A percentile compares a stretch with the other conserved stretches of the same genome.
These are phyloP conservation scores for Pulicaria dysenterica DNA, from an alignment of 129 eudicot species.

Conservation along the genomic window DNA sequence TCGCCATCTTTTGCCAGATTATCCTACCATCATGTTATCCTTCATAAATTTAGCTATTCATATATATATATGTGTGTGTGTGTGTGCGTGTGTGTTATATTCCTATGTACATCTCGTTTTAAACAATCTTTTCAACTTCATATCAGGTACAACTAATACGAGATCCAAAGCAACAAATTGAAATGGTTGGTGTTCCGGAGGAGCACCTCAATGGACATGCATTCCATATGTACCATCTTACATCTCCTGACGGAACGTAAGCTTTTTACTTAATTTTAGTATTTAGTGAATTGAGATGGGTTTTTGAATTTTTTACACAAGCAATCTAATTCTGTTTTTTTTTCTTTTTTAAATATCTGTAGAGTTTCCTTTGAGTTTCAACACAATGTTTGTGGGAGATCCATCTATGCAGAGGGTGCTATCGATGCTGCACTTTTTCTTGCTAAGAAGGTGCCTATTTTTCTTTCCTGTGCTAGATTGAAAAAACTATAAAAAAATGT, in stretches of 20 bases:
- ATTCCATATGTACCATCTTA: conserved; percentile 79
- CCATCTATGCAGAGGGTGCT: conserved; percentile 97
- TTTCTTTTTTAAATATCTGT: conserved; percentile 25
- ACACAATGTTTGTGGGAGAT: conserved; percentile 98
- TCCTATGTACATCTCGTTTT: neutral
- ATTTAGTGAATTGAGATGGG: neutral
- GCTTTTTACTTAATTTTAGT: conserved; percentile 3
- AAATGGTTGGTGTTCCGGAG: conserved; percentile 91
- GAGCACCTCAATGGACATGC: conserved; percentile 88
- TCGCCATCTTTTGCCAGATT: neutral
- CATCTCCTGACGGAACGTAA: conserved; percentile 96
- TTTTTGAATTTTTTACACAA: neutral
- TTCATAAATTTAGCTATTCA: neutral
- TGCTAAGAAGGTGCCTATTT: conserved; percentile 66
- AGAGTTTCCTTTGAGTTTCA: conserved; percentile 92
- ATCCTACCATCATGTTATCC: neutral
- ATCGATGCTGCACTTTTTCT: conserved; percentile 86
- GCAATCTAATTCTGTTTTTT: conserved; percentile 1
- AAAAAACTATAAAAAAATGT: too few relatives aligned
- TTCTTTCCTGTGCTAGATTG: too few relatives aligned
- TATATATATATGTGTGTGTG: neutral
- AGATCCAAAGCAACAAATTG: conserved; percentile 67
- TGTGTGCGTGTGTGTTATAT: too few relatives aligned
- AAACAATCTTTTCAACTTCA: conserved; percentile 12
- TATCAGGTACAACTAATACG: conserved; percentile 67